Base-by-base conservation (phyloP, 768 basidiomycete species). In the Dacryopinax spathularia region DNA sequence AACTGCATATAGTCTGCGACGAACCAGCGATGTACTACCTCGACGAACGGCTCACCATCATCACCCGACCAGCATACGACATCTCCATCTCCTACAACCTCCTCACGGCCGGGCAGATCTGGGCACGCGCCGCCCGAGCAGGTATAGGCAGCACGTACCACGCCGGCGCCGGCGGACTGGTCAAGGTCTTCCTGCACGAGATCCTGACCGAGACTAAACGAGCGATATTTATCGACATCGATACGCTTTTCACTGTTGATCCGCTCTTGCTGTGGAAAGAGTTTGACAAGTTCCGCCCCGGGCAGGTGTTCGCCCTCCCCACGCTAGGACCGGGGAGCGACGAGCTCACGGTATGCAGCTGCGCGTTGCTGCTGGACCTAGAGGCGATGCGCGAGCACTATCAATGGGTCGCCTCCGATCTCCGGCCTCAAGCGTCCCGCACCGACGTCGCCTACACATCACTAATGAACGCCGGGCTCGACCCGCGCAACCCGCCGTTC, bases 111-210 rank as follows among this genome's bases (percentile, higher is more conserved):
- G 72, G 78, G 12, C 35, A 27, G 35, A 63, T 68, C 34, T 33
- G 61, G n/a, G 64, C 41, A 6, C 60, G 67, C 25, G 66, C 62
- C 1, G 31, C 20, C n/a, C 63, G 67, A 16, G 67, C 67, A 12
- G 67, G 67, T 6, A 63, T 68, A 12, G 67, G 60, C 29, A 41
- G 61, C 12, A 56, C 48, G 25, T 56, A 56, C 48, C 48, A 56
- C 29, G 48, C 48, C 13, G n/a, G 65, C 56, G n/a, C 66, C 61
- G 80, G 77, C 60, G 80, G 80, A 1, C 75, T 81, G 39, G 79
- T 81, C 78, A 81, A 82, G 67, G 72, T 82, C 20, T 80, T 82
- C 70, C 73, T 81, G 43, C 80, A 81, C 65, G 80, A 82, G 68
- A 75, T 81, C 15, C 69, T 81, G 48, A 80, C 80, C 3, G 65